These are phyloP conservation scores for Scutellaria baicalensis DNA, from an alignment of 257 asterid genomes.

Conservation along the genomic window DNA sequence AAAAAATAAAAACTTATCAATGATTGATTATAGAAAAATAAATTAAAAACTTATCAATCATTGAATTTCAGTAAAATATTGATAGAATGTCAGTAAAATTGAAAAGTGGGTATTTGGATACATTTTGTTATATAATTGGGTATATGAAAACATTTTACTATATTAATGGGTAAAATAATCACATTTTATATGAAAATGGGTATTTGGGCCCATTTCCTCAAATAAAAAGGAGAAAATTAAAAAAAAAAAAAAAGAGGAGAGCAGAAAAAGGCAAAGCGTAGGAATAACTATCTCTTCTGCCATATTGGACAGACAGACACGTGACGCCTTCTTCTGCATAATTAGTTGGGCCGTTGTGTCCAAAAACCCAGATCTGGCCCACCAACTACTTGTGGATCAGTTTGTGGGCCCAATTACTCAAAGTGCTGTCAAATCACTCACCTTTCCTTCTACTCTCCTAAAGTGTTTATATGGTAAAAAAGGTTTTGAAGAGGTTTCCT, in stretches of 20 bases:
- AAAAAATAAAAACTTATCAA: too few species aligned
- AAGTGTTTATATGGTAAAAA: background rate
- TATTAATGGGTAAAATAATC: too few species aligned
- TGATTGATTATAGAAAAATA: too few species aligned
- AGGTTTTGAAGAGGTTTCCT: background rate
- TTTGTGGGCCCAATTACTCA: conserved; percentile 15
- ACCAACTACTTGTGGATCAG: conserved; percentile 10
- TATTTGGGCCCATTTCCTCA: too few species aligned
- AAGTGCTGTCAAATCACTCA: background rate
- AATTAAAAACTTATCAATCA: too few species aligned
- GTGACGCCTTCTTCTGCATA: background rate
- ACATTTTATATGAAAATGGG: too few species aligned
- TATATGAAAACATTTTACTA: too few species aligned
- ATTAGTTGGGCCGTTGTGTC: conserved; percentile 26
- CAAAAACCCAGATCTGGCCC: conserved; percentile 5
- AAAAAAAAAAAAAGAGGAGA: background rate
- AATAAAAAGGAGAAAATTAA: too few species aligned
- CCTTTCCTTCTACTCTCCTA: background rate
- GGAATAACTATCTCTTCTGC: background rate
- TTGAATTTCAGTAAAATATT: too few species aligned
- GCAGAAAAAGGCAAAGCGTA: background rate
- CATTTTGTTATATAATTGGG: too few species aligned
- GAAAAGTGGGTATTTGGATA: too few species aligned
- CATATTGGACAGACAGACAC: background rate
- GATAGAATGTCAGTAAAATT: too few species aligned